These are phyloP conservation scores for Diaporthe aspalathi DNA, from an alignment of 2,329 filamentous ascomycete genomes.

Conservation along the genomic window DNA sequence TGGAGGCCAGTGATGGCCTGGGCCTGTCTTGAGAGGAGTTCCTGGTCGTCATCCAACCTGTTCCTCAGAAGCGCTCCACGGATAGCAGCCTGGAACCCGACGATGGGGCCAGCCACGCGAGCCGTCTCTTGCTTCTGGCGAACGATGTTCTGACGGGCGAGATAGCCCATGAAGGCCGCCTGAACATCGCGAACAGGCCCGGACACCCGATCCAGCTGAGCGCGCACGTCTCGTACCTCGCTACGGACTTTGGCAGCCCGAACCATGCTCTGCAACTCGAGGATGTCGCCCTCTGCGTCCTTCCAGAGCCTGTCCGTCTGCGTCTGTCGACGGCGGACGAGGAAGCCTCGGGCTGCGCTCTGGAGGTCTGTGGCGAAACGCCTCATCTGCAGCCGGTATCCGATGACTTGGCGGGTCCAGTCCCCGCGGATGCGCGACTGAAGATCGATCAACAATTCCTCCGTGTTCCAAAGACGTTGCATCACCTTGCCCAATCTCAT, in stretches of 20 bases:
- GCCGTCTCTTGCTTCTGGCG: constrained; percentile 68
- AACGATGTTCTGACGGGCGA: constrained; percentile 69
- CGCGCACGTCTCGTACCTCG: constrained; percentile 66
- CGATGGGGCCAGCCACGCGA: constrained; percentile 62
- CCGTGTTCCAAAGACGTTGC: constrained; percentile 89
- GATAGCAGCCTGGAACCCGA: constrained; percentile 70
- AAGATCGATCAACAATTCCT: constrained; percentile 81
- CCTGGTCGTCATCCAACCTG: constrained; percentile 64
- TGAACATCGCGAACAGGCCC: constrained; percentile 75
- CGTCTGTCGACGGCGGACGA: constrained; percentile 73
- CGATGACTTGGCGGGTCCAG: constrained; percentile 84
- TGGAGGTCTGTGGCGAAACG: constrained; percentile 84
- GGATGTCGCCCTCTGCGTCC: constrained; percentile 75
- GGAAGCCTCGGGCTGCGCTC: constrained; percentile 79
- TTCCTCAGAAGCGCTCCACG: constrained; percentile 74
- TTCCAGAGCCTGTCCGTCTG: constrained; percentile 76
- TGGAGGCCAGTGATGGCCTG: constrained; percentile 68
- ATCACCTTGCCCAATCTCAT: constrained; percentile 83
- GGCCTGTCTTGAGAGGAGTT: constrained; percentile 63
- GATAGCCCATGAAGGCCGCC: constrained; percentile 73
- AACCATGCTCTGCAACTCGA: constrained; percentile 85
- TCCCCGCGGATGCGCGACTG: constrained; percentile 90
- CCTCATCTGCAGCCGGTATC: constrained; percentile 86
- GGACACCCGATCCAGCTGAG: constrained; percentile 70
- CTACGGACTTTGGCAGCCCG: constrained; percentile 74